A percentile compares a stretch with the other conserved stretches of the same genome.
These are phyloP conservation scores for Raffaelea deltoideospora DNA, from an alignment of 2,329 filamentous ascomycete genomes.

Conservation along the genomic window DNA sequence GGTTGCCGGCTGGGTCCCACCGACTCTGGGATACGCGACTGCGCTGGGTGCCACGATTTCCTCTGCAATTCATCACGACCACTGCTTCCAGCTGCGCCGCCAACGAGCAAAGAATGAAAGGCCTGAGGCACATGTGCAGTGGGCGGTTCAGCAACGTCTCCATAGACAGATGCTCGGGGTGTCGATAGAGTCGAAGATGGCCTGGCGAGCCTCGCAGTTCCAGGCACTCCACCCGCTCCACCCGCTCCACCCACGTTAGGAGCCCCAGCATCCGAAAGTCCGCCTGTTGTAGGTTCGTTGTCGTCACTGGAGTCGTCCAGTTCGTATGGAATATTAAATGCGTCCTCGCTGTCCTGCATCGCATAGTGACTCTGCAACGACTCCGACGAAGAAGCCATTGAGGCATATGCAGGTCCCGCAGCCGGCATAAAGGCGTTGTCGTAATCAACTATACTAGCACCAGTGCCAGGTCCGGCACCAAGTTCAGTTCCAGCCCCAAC, in stretches of 20 bases:
- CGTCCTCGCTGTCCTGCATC: constrained; percentile 37
- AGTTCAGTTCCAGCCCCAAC: too few species aligned
- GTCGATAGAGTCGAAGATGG: constrained; percentile 29
- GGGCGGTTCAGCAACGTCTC: constrained; percentile 1
- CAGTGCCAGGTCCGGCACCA: too few species aligned
- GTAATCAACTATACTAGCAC: too few species aligned
- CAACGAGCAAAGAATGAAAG: background rate
- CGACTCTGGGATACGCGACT: too few species aligned
- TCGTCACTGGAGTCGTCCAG: constrained; percentile 22
- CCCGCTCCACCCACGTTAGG: too few species aligned
- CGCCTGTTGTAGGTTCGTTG: too few species aligned
- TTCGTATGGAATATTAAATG: constrained; percentile 41
- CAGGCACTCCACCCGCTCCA: too few species aligned
- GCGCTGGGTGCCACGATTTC: too few species aligned
- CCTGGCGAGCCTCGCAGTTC: too few species aligned
- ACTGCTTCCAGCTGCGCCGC: constrained; percentile 15
- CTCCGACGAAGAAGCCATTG: constrained; percentile 19
- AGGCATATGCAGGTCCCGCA: constrained; percentile 5
- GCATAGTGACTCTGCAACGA: constrained; percentile 19
- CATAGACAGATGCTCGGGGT: constrained; percentile 35
- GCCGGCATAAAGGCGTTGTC: constrained; percentile 5
- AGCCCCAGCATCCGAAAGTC: too few species aligned
- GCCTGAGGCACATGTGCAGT: background rate
- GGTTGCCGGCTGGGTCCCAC: too few species aligned
- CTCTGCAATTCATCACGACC: too few species aligned